Conservation (phyloP, 2,329 filamentous ascomycete species). For the Ascochyta koolunga region DNA sequence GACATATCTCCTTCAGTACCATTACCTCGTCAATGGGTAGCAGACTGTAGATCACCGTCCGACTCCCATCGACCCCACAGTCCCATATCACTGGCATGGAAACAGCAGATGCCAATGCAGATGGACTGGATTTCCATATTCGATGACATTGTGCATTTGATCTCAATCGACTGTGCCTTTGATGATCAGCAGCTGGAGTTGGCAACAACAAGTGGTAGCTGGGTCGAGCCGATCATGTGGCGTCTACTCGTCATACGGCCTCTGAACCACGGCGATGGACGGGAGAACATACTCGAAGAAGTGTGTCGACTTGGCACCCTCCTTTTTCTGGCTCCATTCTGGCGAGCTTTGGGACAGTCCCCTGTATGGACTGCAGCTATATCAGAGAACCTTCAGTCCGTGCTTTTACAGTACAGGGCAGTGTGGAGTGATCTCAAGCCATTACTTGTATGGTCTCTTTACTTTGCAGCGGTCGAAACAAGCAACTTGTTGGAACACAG, state of each 20-base stretch:
- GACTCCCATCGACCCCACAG: slow-evolving; percentile 62
- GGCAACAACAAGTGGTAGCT: slow-evolving; percentile 34
- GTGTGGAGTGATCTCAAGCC: slow-evolving; percentile 40
- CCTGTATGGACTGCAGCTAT: slow-evolving; percentile 35
- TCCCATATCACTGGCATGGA: slow-evolving; percentile 63
- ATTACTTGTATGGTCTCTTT: slow-evolving; percentile 34
- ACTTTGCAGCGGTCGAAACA: slow-evolving; percentile 37
- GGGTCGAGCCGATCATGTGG: slow-evolving; percentile 38
- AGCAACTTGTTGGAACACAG: slow-evolving; percentile 29
- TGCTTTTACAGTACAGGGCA: slow-evolving; percentile 29
- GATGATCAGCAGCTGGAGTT: slow-evolving; percentile 28
- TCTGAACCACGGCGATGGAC: slow-evolving; percentile 17
- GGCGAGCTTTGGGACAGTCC: slow-evolving; percentile 32
- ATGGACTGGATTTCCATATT: slow-evolving; percentile 39
- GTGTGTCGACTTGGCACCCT: slow-evolving; percentile 39
- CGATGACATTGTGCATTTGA: slow-evolving; percentile 34
- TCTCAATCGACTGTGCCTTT: slow-evolving; percentile 33
- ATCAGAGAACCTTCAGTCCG: slow-evolving; percentile 27
- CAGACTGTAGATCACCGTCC: slow-evolving; percentile 56
- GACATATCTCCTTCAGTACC: slow-evolving; percentile 35
- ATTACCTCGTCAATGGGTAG: slow-evolving; percentile 31
- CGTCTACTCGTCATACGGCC: slow-evolving; percentile 35
- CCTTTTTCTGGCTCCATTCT: slow-evolving; percentile 36
- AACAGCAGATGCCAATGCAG: slow-evolving; percentile 52
- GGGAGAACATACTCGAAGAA: slow-evolving; percentile 34